A percentile compares a stretch with the other conserved stretches of the same genome.
These are phyloP conservation scores for Echinochloa phyllopogon DNA, from an alignment of 176 grass and related monocot species.

Conservation along the genomic window DNA sequence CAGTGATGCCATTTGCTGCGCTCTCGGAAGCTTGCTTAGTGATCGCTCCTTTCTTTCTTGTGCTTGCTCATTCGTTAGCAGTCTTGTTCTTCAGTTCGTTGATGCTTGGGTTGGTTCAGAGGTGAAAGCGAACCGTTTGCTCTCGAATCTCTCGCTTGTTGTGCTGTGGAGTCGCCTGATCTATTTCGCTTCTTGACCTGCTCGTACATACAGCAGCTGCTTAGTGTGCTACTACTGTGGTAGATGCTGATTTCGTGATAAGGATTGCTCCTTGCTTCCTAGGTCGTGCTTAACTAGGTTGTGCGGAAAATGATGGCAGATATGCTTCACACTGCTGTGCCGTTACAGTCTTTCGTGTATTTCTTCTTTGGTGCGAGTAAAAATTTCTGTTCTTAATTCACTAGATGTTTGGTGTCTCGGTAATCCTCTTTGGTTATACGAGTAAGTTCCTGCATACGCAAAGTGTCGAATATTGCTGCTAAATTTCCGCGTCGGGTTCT, in stretches of 20 bases:
- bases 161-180: not conserved
- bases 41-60: not conserved
- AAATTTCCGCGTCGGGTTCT: not conserved
- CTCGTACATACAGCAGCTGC: not conserved
- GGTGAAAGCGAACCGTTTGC: not conserved
- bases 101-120: not conserved
- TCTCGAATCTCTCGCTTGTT: not conserved
- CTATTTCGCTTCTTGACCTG: not conserved
- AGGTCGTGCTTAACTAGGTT: not conserved
- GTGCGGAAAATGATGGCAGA: not conserved
- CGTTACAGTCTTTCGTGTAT: not conserved
- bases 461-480: not conserved
- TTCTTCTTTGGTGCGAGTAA: not conserved
- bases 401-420: not conserved
- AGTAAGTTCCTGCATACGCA: not conserved
- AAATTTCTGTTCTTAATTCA: not conserved
- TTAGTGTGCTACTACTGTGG: not conserved
- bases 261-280: not conserved
- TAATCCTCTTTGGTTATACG: not conserved
- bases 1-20: not conserved
- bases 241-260: constrained; percentile 13
- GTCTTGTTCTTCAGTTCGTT: not conserved
- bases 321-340: not conserved
- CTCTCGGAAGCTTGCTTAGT: not conserved
- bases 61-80: not conserved